Evolutionary conservation across 116 monocot species (phyloP).

Genomic region (Dioscorea cayenensis): DNA sequence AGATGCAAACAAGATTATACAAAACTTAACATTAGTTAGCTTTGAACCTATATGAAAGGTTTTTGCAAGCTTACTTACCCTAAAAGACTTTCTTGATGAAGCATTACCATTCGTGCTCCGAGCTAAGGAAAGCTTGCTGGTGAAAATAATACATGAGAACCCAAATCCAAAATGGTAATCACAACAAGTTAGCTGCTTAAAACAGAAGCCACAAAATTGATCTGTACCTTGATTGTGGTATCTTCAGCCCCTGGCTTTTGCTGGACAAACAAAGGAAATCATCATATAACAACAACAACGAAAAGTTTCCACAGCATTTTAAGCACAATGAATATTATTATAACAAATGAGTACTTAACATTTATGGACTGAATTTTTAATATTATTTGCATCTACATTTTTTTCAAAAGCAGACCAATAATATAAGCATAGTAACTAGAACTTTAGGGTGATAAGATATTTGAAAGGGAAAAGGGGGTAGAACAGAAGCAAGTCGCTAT

Average conservation of each 20-base stretch:
- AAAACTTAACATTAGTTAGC: background rate
- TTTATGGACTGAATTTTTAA: background rate
- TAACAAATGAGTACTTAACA: background rate
- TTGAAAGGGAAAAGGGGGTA: too few species aligned
- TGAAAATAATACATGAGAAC: background rate
- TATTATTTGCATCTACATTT: background rate
- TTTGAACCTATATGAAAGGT: background rate
- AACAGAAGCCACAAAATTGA: background rate
- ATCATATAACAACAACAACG: background rate
- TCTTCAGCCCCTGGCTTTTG: background rate
- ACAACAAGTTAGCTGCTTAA: background rate
- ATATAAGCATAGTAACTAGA: background rate
- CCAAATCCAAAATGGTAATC: background rate
- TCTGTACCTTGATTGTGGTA: background rate
- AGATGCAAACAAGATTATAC: background rate
- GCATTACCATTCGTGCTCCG: background rate
- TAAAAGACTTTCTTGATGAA: slow-evolving; percentile 2
- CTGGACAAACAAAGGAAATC: background rate
- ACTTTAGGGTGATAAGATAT: too few species aligned
- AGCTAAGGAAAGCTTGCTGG: background rate
- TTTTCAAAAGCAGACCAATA: background rate
- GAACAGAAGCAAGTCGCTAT: too few species aligned
- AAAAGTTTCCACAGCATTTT: background rate
- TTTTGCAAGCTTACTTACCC: background rate
- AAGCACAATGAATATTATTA: background rate